Evolutionary conservation across 495 filamentous ascomycete genomes (phyloP), one percentile per base, ranked within the genome.

Genomic region (Geoglossum glabrum): DNA sequence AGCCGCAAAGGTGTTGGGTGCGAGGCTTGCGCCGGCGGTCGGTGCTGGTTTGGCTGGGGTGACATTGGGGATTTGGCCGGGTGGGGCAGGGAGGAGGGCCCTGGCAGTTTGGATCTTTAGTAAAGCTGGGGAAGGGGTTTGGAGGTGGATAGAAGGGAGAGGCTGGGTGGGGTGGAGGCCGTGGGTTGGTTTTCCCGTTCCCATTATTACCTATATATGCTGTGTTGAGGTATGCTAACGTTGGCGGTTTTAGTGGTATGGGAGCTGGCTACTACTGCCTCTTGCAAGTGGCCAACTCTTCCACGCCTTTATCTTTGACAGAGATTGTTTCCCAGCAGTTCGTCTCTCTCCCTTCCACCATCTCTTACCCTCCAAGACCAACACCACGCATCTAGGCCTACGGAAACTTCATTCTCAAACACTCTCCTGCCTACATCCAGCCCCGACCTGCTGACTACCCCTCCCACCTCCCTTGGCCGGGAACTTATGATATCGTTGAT

Each of bases 221-320:
- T 66, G 68, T 59, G 3, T 25, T 50, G 7, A 47, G 7, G 4
- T 17, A 5, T 15, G 21, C 46, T 50, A 15, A 50, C 46, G 26
- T 10, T 65, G 69, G 58, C 64, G 69, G 56, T 72, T 78, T 60
- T 77, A 77, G 79, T 98, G 92, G 92, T 90, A 88, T 74, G 92
- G 90, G 25, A 94, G 87, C 66, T 97, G 90, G 90, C 73, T 97
- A 76, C 71, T 97, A 64, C 90, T 95, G 76, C 92, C 92, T 0
- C 65, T 93, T n/a, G 82, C 88, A 13, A 86, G 81, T 64, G 92
- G 89, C 33, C 92, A 97, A 71, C 74, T 98, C 55, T 73, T 96
- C 55, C 87, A 96, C 68, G 83, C 90, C 1, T 85, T 89, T 68
- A 79, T 96, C 30, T 97, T 96, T 72, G 90, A 97, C 66, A 77